A percentile compares a stretch with the other conserved stretches of the same genome.
phyloP scores from a whole-genome alignment of 2,329 filamentous ascomycete genomes.

The Penicillium sumatraense region DNA sequence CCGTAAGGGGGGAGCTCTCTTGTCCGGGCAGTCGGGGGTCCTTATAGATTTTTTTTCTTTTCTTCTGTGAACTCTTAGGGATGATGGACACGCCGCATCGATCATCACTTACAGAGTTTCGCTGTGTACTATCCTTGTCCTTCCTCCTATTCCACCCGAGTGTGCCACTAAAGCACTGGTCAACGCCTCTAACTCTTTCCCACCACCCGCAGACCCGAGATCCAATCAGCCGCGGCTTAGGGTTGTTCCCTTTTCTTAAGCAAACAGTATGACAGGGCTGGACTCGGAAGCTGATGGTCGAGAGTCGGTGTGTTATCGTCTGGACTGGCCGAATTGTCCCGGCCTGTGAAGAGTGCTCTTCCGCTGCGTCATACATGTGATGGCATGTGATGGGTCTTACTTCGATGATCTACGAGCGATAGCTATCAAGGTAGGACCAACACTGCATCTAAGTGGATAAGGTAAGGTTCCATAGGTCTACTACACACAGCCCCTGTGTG shows the following conservation, averaged over 20 bases:
- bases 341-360: conserved; percentile 17
- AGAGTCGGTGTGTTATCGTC: background rate
- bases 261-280: background rate
- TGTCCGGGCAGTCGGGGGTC: conserved; percentile 7
- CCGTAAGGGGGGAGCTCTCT: conserved; percentile 7
- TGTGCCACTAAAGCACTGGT: background rate
- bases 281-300: background rate
- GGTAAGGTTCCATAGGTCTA: too few species aligned
- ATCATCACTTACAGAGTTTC: conserved; percentile 10
- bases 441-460: background rate
- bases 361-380: conserved; percentile 10
- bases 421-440: background rate
- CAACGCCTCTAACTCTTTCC: conserved; percentile 1
- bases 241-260: background rate
- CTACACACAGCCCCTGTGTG: too few species aligned
- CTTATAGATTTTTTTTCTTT: conserved; percentile 16
- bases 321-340: conserved; percentile 14
- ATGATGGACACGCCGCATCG: conserved; percentile 13
- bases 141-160: conserved; percentile 20
- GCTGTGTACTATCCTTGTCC: background rate
- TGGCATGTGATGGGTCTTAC: conserved; percentile 21
- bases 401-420: background rate
- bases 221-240: conserved; percentile 27
- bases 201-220: conserved; percentile 9
- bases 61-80: background rate